Evolutionary conservation across 805 yeast genomes (phyloP).

Genomic region (Candida endomychidarum): DNA sequence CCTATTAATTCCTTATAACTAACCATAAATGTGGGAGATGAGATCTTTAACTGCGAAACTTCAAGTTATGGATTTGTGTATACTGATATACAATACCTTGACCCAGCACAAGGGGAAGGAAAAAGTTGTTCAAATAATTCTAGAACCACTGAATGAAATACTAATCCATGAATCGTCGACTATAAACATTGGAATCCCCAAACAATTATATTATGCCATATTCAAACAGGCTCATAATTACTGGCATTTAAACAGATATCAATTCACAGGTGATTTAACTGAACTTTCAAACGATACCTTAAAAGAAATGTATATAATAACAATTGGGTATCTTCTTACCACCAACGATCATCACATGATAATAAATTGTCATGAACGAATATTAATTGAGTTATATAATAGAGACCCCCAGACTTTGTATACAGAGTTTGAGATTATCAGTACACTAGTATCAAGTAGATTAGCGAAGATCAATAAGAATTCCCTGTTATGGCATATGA

Average conservation of each 20-base stretch:
- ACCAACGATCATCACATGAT: slow-evolving; percentile 40
- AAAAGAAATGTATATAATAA: slow-evolving; percentile 25
- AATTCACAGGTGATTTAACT: slow-evolving; percentile 1
- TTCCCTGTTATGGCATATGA: slow-evolving; percentile 36
- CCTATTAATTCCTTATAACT: slow-evolving; percentile 12
- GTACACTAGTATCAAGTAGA: slow-evolving; percentile 29
- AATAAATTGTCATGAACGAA: slow-evolving; percentile 27
- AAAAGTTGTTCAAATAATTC: slow-evolving; percentile 2
- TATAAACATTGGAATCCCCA: slow-evolving; percentile 34
- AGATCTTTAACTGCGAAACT: not conserved
- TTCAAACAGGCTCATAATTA: slow-evolving; percentile 33
- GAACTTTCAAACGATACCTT: slow-evolving; percentile 4
- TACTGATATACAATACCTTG: not conserved
- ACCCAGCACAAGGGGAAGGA: slow-evolving; percentile 3
- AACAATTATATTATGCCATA: slow-evolving; percentile 26
- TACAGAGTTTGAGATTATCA: slow-evolving; percentile 30
- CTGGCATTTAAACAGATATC: slow-evolving; percentile 21
- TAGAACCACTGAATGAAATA: not conserved
- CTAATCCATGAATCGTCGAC: slow-evolving; percentile 13
- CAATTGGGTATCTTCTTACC: slow-evolving; percentile 35
- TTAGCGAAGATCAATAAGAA: slow-evolving; percentile 39
- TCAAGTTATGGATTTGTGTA: not conserved
- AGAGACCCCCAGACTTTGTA: slow-evolving; percentile 13
- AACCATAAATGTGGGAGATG: slow-evolving; percentile 5
- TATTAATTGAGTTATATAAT: slow-evolving; percentile 15